phyloP scores from a whole-genome alignment of 345 rosid species.

The Alliaria petiolata region DNA sequence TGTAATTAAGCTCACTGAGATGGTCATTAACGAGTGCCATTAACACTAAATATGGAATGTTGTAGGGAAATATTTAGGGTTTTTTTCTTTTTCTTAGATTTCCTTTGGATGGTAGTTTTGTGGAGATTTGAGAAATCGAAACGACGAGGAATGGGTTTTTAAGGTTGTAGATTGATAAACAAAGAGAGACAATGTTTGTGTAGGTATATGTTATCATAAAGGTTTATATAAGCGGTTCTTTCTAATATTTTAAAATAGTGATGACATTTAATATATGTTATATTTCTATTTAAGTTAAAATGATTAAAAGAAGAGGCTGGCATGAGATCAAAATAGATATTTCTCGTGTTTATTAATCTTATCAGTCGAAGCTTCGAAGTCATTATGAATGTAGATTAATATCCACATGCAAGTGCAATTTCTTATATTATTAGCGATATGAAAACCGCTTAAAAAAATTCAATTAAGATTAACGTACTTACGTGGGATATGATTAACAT shows the following conservation, averaged over 20 bases:
- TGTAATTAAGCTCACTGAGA: slow-evolving; percentile 5
- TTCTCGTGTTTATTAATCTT: slow-evolving; percentile 2
- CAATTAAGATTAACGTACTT: background rate
- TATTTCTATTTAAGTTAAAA: background rate
- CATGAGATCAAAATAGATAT: slow-evolving; percentile 9
- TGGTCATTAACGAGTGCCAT: slow-evolving; percentile 24
- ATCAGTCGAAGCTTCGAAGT: slow-evolving; percentile 15
- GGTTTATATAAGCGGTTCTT: slow-evolving; percentile 19
- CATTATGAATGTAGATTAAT: background rate
- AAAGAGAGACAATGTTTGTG: slow-evolving; percentile 14
- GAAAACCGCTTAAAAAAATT: background rate
- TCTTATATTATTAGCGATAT: background rate
- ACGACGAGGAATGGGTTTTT: background rate
- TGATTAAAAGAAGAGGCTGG: slow-evolving; percentile 9
- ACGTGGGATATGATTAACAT: background rate
- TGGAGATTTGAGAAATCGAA: background rate
- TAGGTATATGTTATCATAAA: slow-evolving; percentile 9
- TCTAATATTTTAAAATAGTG: background rate
- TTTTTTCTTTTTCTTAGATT: background rate
- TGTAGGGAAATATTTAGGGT: background rate
- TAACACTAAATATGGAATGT: background rate
- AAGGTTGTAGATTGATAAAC: slow-evolving; percentile 5
- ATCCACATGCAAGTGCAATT: background rate
- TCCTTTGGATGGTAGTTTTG: background rate
- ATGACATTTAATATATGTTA: background rate